phyloP scores from a whole-genome alignment of 805 yeast species.

The Kodamaea neixiangensis region DNA sequence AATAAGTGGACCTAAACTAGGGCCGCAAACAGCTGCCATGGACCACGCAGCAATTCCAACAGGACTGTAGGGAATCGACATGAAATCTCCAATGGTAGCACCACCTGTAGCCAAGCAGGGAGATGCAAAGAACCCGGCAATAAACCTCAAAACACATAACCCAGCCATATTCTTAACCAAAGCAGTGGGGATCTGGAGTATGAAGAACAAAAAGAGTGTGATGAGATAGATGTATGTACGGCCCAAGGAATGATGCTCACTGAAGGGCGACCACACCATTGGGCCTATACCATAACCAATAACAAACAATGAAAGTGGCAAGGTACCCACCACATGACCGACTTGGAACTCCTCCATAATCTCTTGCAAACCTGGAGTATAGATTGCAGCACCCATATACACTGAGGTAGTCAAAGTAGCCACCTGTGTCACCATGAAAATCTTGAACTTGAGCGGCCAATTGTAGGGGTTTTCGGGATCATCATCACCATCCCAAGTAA shows the following conservation, averaged over 20 bases:
- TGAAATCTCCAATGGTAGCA: constrained; percentile 55
- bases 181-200: constrained; percentile 60
- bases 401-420: constrained; percentile 50
- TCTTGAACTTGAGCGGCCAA: constrained; percentile 50
- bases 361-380: constrained; percentile 51
- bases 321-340: constrained; percentile 44
- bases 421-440: constrained; percentile 38
- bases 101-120: constrained; percentile 51
- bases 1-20: constrained; percentile 57
- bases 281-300: constrained; percentile 66
- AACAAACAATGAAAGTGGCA: constrained; percentile 57
- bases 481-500: constrained; percentile 41
- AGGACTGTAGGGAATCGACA: constrained; percentile 43
- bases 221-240: constrained; percentile 51
- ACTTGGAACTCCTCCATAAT: constrained; percentile 49
- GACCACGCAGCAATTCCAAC: constrained; percentile 54
- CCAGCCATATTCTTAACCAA: constrained; percentile 51
- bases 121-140: constrained; percentile 56
- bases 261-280: constrained; percentile 56
- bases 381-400: constrained; percentile 59
- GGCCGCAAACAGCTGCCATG: constrained; percentile 55
- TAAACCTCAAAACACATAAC: constrained; percentile 49
- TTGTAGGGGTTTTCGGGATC: constrained; percentile 60
- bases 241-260: constrained; percentile 56
- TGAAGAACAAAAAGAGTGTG: constrained; percentile 48